These are phyloP conservation scores for Leptographium radiaticola DNA, from an alignment of 2,329 filamentous ascomycete species.

Conservation along the genomic window DNA sequence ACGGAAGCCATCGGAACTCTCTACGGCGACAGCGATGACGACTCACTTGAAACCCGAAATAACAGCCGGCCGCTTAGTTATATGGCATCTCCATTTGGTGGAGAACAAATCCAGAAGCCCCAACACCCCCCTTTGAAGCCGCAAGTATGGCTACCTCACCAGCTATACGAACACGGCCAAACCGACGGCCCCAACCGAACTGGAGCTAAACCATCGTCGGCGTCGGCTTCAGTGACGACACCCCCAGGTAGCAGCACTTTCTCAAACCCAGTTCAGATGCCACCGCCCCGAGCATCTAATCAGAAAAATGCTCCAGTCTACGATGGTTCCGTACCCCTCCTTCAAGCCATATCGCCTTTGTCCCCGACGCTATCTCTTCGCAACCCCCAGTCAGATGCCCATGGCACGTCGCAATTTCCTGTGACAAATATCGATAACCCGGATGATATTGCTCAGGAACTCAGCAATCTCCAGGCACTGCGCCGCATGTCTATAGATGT, in stretches of 20 bases:
- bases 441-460: constrained; percentile 77
- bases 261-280: constrained; percentile 29
- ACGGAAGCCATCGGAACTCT: constrained; percentile 87
- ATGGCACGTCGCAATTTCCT: constrained; percentile 51
- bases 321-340: constrained; percentile 22
- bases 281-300: constrained; percentile 22
- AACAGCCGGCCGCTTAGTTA: constrained; percentile 60
- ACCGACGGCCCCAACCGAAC: too few species aligned
- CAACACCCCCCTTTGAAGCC: not conserved
- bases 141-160: constrained; percentile 5
- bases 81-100: constrained; percentile 44
- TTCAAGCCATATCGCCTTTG: constrained; percentile 27
- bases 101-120: constrained; percentile 32
- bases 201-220: too few species aligned
- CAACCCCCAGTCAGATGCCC: constrained; percentile 45
- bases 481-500: constrained; percentile 94
- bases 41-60: constrained; percentile 35
- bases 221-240: constrained; percentile 1
- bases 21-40: constrained; percentile 66
- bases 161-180: constrained; percentile 10
- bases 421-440: constrained; percentile 84
- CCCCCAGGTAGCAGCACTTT: constrained; percentile 19
- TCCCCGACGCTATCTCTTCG: constrained; percentile 41
- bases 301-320: constrained; percentile 25
- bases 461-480: constrained; percentile 83